A percentile compares a stretch with the other conserved stretches of the same genome.
phyloP scores from a whole-genome alignment of 805 yeast genomes.

The Candida sanyiensis region DNA sequence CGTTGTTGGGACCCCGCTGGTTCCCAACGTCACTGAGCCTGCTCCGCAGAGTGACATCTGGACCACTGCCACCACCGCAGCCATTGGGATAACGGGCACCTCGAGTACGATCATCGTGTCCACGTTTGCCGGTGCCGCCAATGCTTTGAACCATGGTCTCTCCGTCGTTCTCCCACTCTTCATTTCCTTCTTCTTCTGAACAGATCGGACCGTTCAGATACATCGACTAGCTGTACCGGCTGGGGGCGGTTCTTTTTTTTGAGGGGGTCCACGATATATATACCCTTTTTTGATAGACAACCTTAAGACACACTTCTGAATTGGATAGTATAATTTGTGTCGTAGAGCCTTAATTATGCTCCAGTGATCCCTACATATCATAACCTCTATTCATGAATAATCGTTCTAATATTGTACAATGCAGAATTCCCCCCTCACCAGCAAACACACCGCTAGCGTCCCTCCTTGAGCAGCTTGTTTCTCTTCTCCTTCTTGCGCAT shows the following conservation, averaged over 20 bases:
- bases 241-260: too few relatives aligned
- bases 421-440: not conserved
- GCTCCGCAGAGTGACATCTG: not conserved
- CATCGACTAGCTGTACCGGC: too few relatives aligned
- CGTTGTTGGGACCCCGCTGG: not conserved
- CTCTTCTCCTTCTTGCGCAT: conserved; percentile 89
- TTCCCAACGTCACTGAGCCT: not conserved
- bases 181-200: conserved; percentile 1
- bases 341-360: too few relatives aligned
- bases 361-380: too few relatives aligned
- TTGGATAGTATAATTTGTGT: too few relatives aligned
- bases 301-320: not conserved
- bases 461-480: conserved; percentile 82
- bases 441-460: conserved; percentile 42
- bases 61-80: not conserved
- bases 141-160: not conserved
- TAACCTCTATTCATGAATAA: not conserved
- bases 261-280: too few relatives aligned
- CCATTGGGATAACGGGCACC: not conserved
- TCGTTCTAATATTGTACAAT: not conserved
- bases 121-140: conserved; percentile 5
- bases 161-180: not conserved
- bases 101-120: conserved; percentile 1
- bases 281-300: too few relatives aligned
- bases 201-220: too few relatives aligned